Conservation (phyloP, 352 stramenopile genomes). For the Phytophthora nicotianae region DNA sequence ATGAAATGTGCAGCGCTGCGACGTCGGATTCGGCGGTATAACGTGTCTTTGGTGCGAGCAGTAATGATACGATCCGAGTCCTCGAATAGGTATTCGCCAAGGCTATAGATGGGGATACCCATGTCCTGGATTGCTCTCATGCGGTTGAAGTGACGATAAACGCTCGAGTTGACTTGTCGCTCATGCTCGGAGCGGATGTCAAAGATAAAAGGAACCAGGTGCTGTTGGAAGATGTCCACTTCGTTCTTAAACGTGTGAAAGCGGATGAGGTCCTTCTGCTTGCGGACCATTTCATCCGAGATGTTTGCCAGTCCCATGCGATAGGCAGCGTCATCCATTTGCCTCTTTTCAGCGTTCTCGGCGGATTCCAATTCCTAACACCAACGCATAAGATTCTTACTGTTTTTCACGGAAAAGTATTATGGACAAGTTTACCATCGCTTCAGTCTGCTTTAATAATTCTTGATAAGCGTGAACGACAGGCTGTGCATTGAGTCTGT, state of each 20-base stretch:
- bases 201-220: slow-evolving; percentile 71
- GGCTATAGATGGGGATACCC: slow-evolving; percentile 79
- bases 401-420: background rate
- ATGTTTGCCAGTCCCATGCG: slow-evolving; percentile 66
- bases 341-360: slow-evolving; percentile 36
- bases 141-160: slow-evolving; percentile 73
- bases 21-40: slow-evolving; percentile 58
- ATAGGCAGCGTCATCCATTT: slow-evolving; percentile 49
- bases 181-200: slow-evolving; percentile 57
- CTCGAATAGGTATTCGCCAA: slow-evolving; percentile 53
- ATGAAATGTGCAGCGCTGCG: slow-evolving; percentile 64
- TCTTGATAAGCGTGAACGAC: slow-evolving; percentile 56
- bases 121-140: slow-evolving; percentile 74
- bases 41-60: slow-evolving; percentile 43
- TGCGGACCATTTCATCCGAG: slow-evolving; percentile 50
- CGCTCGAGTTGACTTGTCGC: slow-evolving; percentile 64
- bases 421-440: slow-evolving; percentile 40
- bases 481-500: slow-evolving; percentile 42
- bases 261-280: slow-evolving; percentile 62
- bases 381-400: background rate
- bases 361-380: slow-evolving; percentile 37
- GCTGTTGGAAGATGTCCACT: slow-evolving; percentile 81
- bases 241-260: slow-evolving; percentile 80
- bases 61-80: slow-evolving; percentile 59
- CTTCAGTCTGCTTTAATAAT: slow-evolving; percentile 51